Evolutionary conservation across 495 filamentous ascomycete species (phyloP), one percentile per base, ranked within the genome.

Genomic region (Cenococcum geophilum): DNA sequence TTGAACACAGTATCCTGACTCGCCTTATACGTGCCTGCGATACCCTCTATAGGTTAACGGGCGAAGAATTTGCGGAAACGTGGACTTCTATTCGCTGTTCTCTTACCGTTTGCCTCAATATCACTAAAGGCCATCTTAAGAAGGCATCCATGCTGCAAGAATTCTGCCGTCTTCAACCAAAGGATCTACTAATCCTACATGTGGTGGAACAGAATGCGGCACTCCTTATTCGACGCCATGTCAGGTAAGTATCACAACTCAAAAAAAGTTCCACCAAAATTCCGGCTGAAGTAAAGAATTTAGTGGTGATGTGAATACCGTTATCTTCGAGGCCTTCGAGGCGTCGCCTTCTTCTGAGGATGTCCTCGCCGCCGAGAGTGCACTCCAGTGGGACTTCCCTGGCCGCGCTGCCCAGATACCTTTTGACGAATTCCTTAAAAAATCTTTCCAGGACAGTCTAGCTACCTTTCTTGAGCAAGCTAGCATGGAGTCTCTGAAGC

Each of bases 121-220:
- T 80, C 18, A 74, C 77, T 55, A 42, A 56, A 5, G 65, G 75
- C 27, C 55, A 65, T 35, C 64, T 82, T 5, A 43, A 42, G 1
- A 60, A 54, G 27, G 16, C 25, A 18, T 51, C 32, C 9, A 12
- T 60, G 25, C n/a, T 74, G 78, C 27, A 73, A 70, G 60, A 63
- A n/a, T 69, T 82, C 16, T 23, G 63, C 0, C 45, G 60, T 1
- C 64, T 82, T 4, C 51, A 74, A 16, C 56, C 58, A 1, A 57
- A 68, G 18, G 57, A 66, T 49, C 58, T 71, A 14, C 62, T 85
- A 11, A 75, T 82, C 16, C 42, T 84, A 14, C 67, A 82, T 68
- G 62, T 86, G 18, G 62, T 68, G 4, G 73, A 76, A 52, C 82
- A 85, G 64, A 86, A 85, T 74, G 78, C 82, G 1, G 80, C 73